A percentile compares a stretch with the other conserved stretches of the same genome.
Conservation (phyloP, 768 basidiomycete species). For the Auriculariales sp. region DNA sequence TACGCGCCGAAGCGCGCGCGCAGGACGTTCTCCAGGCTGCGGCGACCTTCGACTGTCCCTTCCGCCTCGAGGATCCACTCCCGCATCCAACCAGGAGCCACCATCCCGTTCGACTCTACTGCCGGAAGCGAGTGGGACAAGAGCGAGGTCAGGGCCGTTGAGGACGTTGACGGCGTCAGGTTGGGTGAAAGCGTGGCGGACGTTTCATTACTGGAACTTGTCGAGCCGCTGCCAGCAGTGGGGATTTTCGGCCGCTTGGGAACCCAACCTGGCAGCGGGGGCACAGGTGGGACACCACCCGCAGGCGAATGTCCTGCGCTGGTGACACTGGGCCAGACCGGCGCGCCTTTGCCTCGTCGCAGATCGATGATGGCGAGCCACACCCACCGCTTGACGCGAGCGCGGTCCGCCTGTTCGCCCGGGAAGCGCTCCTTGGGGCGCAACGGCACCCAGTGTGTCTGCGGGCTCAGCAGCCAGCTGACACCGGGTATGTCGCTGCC, state of each 20-base stretch:
- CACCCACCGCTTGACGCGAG: slow-evolving; percentile 43
- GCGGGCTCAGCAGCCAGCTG: not conserved
- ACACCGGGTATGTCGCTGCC: too few relatives aligned
- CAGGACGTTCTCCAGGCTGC: slow-evolving; percentile 5
- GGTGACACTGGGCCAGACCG: too few relatives aligned
- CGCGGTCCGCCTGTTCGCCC: slow-evolving; percentile 43
- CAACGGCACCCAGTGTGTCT: not conserved
- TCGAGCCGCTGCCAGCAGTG: too few relatives aligned
- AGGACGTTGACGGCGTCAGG: too few relatives aligned
- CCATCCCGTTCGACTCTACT: too few relatives aligned
- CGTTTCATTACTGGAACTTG: too few relatives aligned
- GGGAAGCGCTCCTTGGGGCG: slow-evolving; percentile 4
- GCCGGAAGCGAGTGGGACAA: too few relatives aligned
- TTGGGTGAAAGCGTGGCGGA: too few relatives aligned
- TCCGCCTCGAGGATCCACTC: slow-evolving; percentile 75
- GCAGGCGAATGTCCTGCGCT: too few relatives aligned
- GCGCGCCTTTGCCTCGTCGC: slow-evolving; percentile 11
- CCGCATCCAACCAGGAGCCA: slow-evolving; percentile 56
- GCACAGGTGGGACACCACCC: not conserved
- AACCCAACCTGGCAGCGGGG: not conserved
- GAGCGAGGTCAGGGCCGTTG: too few relatives aligned
- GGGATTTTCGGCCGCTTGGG: too few relatives aligned
- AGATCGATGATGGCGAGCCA: slow-evolving; percentile 46
- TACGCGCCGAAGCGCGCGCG: too few relatives aligned
- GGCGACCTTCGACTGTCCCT: slow-evolving; percentile 33